Evolutionary conservation across 345 rosid species (phyloP), one percentile per base, ranked within the genome.

Genomic region (Bruguiera gymnorhiza): DNA sequence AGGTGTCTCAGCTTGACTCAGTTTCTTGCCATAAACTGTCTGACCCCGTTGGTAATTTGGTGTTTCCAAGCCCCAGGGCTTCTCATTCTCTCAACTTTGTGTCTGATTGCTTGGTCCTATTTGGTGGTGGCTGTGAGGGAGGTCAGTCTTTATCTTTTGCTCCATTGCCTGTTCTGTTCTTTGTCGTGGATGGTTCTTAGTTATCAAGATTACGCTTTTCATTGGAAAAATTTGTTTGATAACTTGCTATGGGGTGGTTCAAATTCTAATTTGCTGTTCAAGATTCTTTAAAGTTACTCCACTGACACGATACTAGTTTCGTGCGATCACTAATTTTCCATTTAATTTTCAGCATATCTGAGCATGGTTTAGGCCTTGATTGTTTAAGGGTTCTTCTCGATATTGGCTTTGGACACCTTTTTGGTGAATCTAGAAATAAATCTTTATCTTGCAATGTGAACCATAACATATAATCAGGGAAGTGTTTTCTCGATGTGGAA

Each of bases 111-210:
- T 74, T 95, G 79, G 86, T 91, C 71, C 65, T 95, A 74, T 92
- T 89, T 70, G 99, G 99, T 51, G 99, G 97, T 71, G 99, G 99
- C 68, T 78, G 87, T 72, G 93, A 92, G 82, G 99, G 97, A 89
- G 99, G 97, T 93, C 71, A 77, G 84, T 68, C 39, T 59, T 59
- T 37, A 52, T 39, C 16, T 50, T 31, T 53, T 31, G 26, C 37
- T 71, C 62, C 16, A 21, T 34, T 59, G 23, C 37, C 20, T 62
- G 51, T 64, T 26, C 8, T 62, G 50, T 26, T 9, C 62, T 30
- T 59, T 55, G 23, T 24, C 23, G 6, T 63, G 59, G 7, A 56
- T 56, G 60, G 6, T 56, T 24, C 4, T 56, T 56, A 24, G 31
- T 15, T 13, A 13, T 43, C 16, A 43, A 15, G 3, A 43, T 43